Evolutionary conservation across 2,329 filamentous ascomycete species (phyloP), one percentile per base, ranked within the genome.

Genomic region (Phialemoniopsis sp.): DNA sequence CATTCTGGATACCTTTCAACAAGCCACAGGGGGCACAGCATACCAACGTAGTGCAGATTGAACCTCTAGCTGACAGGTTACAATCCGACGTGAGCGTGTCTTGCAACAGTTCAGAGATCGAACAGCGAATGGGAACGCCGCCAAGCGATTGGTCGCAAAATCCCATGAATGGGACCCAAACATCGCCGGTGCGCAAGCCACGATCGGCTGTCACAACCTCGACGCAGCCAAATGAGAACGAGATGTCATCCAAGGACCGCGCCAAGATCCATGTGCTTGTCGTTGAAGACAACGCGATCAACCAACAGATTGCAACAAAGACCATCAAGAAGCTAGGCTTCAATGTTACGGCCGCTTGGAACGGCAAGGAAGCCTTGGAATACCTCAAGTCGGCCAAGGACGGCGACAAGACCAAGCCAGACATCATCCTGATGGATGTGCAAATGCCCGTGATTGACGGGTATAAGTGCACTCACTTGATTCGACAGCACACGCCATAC

Each of bases 341-440:
- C 51, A 74, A 73, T 5, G 85, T 85, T 4, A 74, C 70, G 7
- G 85, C 85, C 2, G 80, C 82, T 0, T 88, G 83, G 82, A 89
- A 89, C 50, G 87, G 87, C 17, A 79, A 85, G 56, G 86, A 91
- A 54, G 87, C 85, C 2, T 67, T 91, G 13, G 82, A 89, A 15
- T 89, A 89, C 55, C 66, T 91, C 13, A 57, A 73, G 34, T 70
- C 70, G 3, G 75, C 78, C 2, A 67, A 72, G 16, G 52, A 62
- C 8, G 72, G 68, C 18, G 64, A 68, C 21, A 67, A 74, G 33
- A 62, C 65, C 10, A 78, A 78, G 37, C 86, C 87, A 0, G 79
- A 88, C 48, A 79, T 91, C 8, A 88, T 91, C 39, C 64, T 90
- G 30, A 87, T 88, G 84, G 84, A 88, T 53, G 80, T 86, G 1